These are phyloP conservation scores for Trebouxia sp. DNA, from an alignment of 139 green algal species.

Conservation along the genomic window DNA sequence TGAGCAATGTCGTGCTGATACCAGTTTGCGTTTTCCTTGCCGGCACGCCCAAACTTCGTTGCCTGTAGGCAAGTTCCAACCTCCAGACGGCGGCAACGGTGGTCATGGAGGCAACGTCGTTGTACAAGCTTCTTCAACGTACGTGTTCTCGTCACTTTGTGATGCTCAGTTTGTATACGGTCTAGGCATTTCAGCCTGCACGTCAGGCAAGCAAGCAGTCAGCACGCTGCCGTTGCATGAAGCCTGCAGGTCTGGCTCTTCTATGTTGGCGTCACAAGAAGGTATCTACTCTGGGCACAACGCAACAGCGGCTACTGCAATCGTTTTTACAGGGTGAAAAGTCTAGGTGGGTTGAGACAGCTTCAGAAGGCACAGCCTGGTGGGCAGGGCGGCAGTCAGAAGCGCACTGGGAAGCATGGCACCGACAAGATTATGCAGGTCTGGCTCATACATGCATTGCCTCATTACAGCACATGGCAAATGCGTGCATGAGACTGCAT, in stretches of 20 bases:
- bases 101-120: conserved; percentile 50
- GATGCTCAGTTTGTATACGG: background rate
- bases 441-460: background rate
- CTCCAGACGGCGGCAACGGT: conserved; percentile 54
- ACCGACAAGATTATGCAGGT: conserved; percentile 9
- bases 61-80: conserved; percentile 26
- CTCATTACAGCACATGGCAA: background rate
- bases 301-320: background rate
- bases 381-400: conserved; percentile 18
- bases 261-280: background rate
- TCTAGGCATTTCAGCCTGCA: background rate
- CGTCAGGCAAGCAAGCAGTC: background rate
- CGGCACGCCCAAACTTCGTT: background rate
- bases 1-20: background rate
- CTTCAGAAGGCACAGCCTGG: conserved; percentile 13
- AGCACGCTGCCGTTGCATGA: background rate
- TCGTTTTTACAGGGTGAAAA: conserved; percentile 3
- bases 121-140: conserved; percentile 43
- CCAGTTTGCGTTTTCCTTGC: too few species aligned
- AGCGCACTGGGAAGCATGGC: conserved; percentile 3
- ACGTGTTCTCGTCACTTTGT: background rate
- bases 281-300: background rate
- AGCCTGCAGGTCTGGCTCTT: background rate
- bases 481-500: too few species aligned
- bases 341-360: conserved; percentile 4